A percentile compares a stretch with the other conserved stretches of the same genome.
Evolutionary conservation across 352 stramenopile genomes (phyloP).

Genomic region (Pythium rhizo-oryzae): DNA sequence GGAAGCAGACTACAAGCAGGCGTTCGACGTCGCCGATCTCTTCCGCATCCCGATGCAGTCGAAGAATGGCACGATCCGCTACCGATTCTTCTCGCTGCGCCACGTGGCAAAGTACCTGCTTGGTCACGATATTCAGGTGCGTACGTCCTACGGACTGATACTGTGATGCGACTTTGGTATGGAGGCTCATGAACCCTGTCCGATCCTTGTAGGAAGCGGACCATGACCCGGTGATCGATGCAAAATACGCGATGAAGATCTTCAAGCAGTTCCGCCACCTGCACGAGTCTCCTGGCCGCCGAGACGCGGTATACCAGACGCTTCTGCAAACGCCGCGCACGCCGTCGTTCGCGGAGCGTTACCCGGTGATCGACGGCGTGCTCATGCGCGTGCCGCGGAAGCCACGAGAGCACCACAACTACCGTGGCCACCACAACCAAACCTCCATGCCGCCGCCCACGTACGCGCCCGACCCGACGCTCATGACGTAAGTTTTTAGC

Average conservation of each 20-base stretch:
- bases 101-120: constrained; percentile 86
- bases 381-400: constrained; percentile 75
- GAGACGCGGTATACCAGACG: constrained; percentile 81
- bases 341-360: constrained; percentile 81
- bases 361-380: constrained; percentile 84
- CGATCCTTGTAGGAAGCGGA: constrained; percentile 50
- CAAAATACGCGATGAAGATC: constrained; percentile 89
- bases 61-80: constrained; percentile 73
- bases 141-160: neutral
- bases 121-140: constrained; percentile 75
- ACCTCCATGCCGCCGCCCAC: constrained; percentile 14
- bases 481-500: constrained; percentile 24
- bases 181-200: neutral
- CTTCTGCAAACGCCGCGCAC: constrained; percentile 81
- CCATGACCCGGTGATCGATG: constrained; percentile 86
- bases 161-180: too few relatives aligned
- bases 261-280: constrained; percentile 87
- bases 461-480: constrained; percentile 18
- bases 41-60: constrained; percentile 83
- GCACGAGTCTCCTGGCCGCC: constrained; percentile 73
- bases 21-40: constrained; percentile 85
- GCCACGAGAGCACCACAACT: constrained; percentile 25
- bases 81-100: constrained; percentile 84
- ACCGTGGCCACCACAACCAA: constrained; percentile 11
- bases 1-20: constrained; percentile 82